These are phyloP conservation scores for Candida albicans DNA, from an alignment of 1,139 yeast genomes.

Conservation along the genomic window DNA sequence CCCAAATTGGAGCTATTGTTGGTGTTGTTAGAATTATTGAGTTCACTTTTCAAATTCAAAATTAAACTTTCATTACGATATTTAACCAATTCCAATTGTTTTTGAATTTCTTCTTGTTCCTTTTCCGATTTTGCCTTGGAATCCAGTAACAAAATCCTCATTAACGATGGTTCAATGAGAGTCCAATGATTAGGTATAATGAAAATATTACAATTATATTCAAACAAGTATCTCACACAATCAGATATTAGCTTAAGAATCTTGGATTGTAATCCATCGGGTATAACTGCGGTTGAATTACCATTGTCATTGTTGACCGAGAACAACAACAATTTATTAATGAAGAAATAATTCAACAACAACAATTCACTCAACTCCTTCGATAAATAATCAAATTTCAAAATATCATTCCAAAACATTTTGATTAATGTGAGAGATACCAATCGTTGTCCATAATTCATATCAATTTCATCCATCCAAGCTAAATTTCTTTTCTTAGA, in stretches of 20 bases:
- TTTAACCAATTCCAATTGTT: constrained; percentile 60
- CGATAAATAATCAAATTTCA: constrained; percentile 52
- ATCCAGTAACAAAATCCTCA: constrained; percentile 41
- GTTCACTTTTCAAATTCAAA: constrained; percentile 38
- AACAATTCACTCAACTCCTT: constrained; percentile 61
- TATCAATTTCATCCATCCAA: constrained; percentile 21
- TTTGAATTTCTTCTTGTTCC: constrained; percentile 39
- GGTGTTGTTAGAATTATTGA: not conserved
- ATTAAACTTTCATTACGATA: constrained; percentile 73
- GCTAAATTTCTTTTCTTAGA: not conserved
- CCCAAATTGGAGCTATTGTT: too few species aligned
- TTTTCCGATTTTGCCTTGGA: constrained; percentile 24
- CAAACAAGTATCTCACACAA: constrained; percentile 52
- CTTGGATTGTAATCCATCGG: constrained; percentile 20
- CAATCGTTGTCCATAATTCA: constrained; percentile 39
- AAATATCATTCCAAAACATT: constrained; percentile 71
- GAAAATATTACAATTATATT: constrained; percentile 64
- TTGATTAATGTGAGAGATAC: constrained; percentile 56
- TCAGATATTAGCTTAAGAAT: constrained; percentile 28
- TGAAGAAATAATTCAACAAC: constrained; percentile 41
- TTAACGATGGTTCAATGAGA: constrained; percentile 46
- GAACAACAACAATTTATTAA: constrained; percentile 16
- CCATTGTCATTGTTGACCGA: not conserved
- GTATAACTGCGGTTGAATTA: constrained; percentile 2
- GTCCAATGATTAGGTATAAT: constrained; percentile 80